Conservation (phyloP, 495 filamentous ascomycete species). For the Penicillium bovifimosum region DNA sequence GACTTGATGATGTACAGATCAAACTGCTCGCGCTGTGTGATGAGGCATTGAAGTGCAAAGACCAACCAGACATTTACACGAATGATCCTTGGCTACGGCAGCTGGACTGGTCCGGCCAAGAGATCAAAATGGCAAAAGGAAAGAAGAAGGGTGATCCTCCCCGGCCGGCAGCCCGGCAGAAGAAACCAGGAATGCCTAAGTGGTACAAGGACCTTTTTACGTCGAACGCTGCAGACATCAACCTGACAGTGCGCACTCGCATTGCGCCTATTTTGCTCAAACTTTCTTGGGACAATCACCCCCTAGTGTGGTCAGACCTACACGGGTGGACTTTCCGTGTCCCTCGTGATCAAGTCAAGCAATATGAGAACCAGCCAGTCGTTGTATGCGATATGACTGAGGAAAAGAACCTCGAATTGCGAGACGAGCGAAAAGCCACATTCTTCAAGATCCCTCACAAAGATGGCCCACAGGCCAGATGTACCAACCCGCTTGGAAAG, state of each 20-base stretch:
- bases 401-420: constrained; percentile 57
- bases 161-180: constrained; percentile 74
- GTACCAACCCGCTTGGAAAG: constrained; percentile 82
- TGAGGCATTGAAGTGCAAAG: constrained; percentile 69
- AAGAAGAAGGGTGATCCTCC: constrained; percentile 80
- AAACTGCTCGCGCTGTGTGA: constrained; percentile 67
- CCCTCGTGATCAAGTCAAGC: constrained; percentile 52
- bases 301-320: constrained; percentile 86
- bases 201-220: constrained; percentile 93
- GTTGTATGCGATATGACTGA: constrained; percentile 68
- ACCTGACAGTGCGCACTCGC: constrained; percentile 78
- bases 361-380: constrained; percentile 66
- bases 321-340: constrained; percentile 91
- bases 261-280: constrained; percentile 82
- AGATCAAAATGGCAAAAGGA: constrained; percentile 82
- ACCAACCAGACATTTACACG: constrained; percentile 56
- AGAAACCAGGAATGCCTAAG: constrained; percentile 86
- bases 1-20: constrained; percentile 69
- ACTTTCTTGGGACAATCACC: constrained; percentile 82
- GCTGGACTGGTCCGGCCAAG: constrained; percentile 92
- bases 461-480: constrained; percentile 81
- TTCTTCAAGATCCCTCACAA: constrained; percentile 98
- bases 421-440: constrained; percentile 56
- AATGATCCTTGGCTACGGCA: constrained; percentile 88
- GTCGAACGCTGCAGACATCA: constrained; percentile 57